Conservation (phyloP, 441 rosid genomes). For the Adansonia madagascariensis region DNA sequence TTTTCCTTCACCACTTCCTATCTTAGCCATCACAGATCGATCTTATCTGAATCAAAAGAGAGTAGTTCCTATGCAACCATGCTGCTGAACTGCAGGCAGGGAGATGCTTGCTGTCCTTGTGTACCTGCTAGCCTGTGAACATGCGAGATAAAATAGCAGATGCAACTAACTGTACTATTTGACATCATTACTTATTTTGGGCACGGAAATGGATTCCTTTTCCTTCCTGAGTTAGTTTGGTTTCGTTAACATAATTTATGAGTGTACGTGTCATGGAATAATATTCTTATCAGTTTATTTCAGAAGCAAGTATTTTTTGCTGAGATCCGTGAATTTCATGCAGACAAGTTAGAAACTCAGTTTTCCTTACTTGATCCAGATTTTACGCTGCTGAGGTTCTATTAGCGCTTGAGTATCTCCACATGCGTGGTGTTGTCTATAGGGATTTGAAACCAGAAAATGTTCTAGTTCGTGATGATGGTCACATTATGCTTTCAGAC, state of each 20-base stretch:
- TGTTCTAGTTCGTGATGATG: conserved; percentile 94
- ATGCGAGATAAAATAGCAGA: background rate
- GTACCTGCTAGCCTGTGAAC: background rate
- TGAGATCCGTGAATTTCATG: background rate
- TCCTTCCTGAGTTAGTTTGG: background rate
- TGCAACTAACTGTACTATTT: background rate
- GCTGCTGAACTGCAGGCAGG: background rate
- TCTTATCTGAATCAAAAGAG: background rate
- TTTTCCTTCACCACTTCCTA: background rate
- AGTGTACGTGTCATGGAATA: background rate
- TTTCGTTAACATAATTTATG: background rate
- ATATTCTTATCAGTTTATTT: background rate
- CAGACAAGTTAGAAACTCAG: background rate
- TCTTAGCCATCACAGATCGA: background rate
- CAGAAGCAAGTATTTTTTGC: background rate
- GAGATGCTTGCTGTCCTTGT: background rate
- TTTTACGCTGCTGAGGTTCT: too few relatives aligned
- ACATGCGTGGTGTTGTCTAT: too few relatives aligned
- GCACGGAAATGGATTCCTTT: background rate
- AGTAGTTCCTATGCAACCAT: background rate
- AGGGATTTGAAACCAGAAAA: conserved; percentile 94
- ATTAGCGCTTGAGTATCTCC: too few relatives aligned
- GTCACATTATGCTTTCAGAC: conserved; percentile 57
- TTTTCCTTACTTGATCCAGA: conserved; percentile 23
- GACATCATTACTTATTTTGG: background rate